phyloP scores from a whole-genome alignment of 345 rosid genomes.

The Hibiscus tridactylites region DNA sequence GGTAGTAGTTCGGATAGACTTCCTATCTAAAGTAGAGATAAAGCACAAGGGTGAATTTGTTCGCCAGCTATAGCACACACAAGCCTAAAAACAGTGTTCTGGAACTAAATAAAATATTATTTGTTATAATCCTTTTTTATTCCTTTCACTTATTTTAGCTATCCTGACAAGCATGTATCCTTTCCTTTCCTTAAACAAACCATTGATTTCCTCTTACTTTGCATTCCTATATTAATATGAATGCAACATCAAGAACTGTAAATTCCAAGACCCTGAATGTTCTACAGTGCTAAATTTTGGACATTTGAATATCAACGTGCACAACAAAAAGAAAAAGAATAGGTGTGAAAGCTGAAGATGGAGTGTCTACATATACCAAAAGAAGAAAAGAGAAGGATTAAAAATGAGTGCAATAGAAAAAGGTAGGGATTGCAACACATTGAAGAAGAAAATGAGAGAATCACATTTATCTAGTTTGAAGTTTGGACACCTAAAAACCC shows the following conservation, averaged over 20 bases:
- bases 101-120: background rate
- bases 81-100: too few relatives aligned
- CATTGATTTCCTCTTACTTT: background rate
- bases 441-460: too few relatives aligned
- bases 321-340: background rate
- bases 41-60: too few relatives aligned
- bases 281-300: too few relatives aligned
- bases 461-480: too few relatives aligned
- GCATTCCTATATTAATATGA: background rate
- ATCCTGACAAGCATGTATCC: background rate
- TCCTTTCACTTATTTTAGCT: background rate
- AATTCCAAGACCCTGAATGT: too few relatives aligned
- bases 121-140: background rate
- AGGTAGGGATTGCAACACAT: background rate
- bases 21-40: too few relatives aligned
- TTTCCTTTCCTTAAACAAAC: background rate
- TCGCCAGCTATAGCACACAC: too few relatives aligned
- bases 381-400: too few relatives aligned
- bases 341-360: background rate
- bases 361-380: background rate
- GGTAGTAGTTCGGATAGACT: too few relatives aligned
- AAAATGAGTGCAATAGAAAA: background rate
- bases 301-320: too few relatives aligned
- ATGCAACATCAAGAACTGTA: background rate
- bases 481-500: background rate